A percentile compares a stretch with the other conserved stretches of the same genome.
Evolutionary conservation across 2,329 filamentous ascomycete genomes (phyloP).

Genomic region (Lecanicillium sp.): DNA sequence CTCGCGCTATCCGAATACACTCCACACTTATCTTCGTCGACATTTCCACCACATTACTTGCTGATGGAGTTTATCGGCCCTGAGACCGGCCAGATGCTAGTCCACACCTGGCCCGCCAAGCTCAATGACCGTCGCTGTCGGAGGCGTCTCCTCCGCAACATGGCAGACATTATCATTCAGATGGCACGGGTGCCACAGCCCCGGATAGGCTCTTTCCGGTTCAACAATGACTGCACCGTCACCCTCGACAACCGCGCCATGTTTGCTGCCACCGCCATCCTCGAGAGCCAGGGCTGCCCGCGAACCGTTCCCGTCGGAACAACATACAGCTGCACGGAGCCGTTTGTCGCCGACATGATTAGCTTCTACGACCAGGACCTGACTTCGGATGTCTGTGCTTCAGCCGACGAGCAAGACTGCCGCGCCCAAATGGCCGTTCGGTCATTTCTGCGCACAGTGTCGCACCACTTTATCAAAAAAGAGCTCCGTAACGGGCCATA

Average conservation of each 20-base stretch:
- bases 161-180: slow-evolving; percentile 24
- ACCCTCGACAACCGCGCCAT: slow-evolving; percentile 27
- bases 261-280: slow-evolving; percentile 21
- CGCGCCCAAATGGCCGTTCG: slow-evolving; percentile 23
- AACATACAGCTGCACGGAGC: slow-evolving; percentile 26
- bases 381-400: slow-evolving; percentile 21
- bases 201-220: slow-evolving; percentile 25
- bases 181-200: slow-evolving; percentile 24
- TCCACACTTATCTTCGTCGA: neutral
- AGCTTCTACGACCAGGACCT: slow-evolving; percentile 22
- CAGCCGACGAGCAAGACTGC: slow-evolving; percentile 22
- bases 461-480: slow-evolving; percentile 22
- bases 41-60: slow-evolving; percentile 18
- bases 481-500: slow-evolving; percentile 24
- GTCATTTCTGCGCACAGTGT: slow-evolving; percentile 19
- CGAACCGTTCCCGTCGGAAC: slow-evolving; percentile 24
- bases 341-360: slow-evolving; percentile 22
- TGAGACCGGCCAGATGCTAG: slow-evolving; percentile 23
- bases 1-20: slow-evolving; percentile 9
- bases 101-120: slow-evolving; percentile 20
- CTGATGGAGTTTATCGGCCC: slow-evolving; percentile 23
- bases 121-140: slow-evolving; percentile 10
- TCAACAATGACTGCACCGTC: slow-evolving; percentile 26
- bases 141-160: slow-evolving; percentile 24
- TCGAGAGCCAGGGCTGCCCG: slow-evolving; percentile 28